Percentiles rank a stretch among this genome's conserved stretches.
Conservation (phyloP, 768 basidiomycete species). For the Cyathus striatus region DNA sequence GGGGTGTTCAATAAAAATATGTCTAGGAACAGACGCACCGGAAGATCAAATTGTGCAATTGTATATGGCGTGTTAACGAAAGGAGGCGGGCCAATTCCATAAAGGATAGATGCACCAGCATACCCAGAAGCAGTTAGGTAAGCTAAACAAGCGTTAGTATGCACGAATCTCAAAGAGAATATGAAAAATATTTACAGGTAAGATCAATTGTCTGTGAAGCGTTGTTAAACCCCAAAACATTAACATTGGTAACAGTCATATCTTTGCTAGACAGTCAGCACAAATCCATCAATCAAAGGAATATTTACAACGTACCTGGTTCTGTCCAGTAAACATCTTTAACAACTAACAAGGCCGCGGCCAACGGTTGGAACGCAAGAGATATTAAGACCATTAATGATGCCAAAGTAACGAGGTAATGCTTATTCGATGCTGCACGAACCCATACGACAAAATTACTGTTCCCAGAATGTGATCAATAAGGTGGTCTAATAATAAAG, state of each 20-base stretch:
- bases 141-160: constrained; percentile 18
- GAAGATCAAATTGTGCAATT: constrained; percentile 39
- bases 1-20: too few species aligned
- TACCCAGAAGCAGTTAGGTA: constrained; percentile 53
- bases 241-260: constrained; percentile 9
- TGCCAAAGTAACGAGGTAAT: constrained; percentile 45
- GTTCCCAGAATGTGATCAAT: background rate
- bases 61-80: constrained; percentile 44
- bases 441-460: constrained; percentile 48
- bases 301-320: constrained; percentile 28
- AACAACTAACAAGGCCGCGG: constrained; percentile 44
- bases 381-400: constrained; percentile 44
- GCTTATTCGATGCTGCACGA: constrained; percentile 37
- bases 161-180: background rate
- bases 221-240: constrained; percentile 42
- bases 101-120: constrained; percentile 44
- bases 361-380: constrained; percentile 45
- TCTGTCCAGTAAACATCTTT: constrained; percentile 36
- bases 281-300: background rate
- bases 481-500: background rate
- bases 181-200: constrained; percentile 29
- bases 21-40: too few species aligned
- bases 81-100: constrained; percentile 36
- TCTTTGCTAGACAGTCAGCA: background rate
- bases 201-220: constrained; percentile 39